A percentile compares a stretch with the other conserved stretches of the same genome.
Conservation (phyloP, 1,139 yeast genomes). For the Suhomyces wounanorum region DNA sequence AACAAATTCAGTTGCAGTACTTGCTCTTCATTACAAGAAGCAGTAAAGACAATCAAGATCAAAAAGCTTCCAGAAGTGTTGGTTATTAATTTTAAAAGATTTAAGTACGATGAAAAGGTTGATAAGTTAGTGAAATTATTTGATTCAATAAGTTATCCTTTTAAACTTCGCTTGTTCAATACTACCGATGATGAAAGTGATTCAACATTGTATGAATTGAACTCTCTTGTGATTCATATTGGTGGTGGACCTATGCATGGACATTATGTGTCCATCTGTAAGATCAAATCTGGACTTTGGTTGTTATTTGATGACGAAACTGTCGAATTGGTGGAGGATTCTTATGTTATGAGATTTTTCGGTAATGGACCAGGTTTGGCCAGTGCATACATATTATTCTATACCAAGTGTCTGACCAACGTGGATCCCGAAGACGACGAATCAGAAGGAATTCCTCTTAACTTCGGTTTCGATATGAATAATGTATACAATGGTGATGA, state of each 20-base stretch:
- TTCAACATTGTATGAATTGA: constrained; percentile 68
- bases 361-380: constrained; percentile 91
- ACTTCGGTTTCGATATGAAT: constrained; percentile 39
- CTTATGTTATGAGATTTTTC: constrained; percentile 79
- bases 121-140: constrained; percentile 85
- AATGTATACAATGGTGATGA: constrained; percentile 35
- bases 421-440: constrained; percentile 30
- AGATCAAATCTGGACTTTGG: constrained; percentile 83
- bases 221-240: constrained; percentile 86
- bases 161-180: constrained; percentile 70
- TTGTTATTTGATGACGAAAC: constrained; percentile 92
- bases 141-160: constrained; percentile 81
- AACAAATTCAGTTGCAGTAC: constrained; percentile 92
- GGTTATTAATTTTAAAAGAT: constrained; percentile 84
- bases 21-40: constrained; percentile 91
- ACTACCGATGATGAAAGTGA: constrained; percentile 55
- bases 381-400: constrained; percentile 87
- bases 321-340: constrained; percentile 84
- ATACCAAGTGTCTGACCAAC: constrained; percentile 37
- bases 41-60: constrained; percentile 86
- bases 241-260: constrained; percentile 99
- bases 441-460: constrained; percentile 27
- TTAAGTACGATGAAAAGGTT: constrained; percentile 83
- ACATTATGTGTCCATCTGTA: constrained; percentile 86
- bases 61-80: constrained; percentile 76